A percentile compares a stretch with the other conserved stretches of the same genome.
phyloP scores from a whole-genome alignment of 345 rosid species.

The Gossypium bickii region DNA sequence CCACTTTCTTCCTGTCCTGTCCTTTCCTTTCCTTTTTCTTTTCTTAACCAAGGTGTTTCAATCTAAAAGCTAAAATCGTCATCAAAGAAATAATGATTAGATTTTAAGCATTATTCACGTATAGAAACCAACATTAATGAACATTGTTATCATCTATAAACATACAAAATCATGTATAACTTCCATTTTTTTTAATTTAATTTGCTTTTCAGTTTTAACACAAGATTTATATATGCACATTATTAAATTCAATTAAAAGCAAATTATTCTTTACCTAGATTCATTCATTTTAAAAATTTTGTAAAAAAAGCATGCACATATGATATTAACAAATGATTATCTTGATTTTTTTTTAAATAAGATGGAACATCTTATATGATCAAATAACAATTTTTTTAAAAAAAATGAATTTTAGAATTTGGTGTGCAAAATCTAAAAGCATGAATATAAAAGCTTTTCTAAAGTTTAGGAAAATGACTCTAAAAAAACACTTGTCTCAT shows the following conservation, averaged over 20 bases:
- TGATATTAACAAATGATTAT: too few relatives aligned
- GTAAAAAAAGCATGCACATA: too few relatives aligned
- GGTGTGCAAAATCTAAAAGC: not conserved
- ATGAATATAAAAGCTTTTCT: not conserved
- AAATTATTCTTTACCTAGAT: too few relatives aligned
- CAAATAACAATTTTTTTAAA: too few relatives aligned
- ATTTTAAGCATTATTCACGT: not conserved
- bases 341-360: too few relatives aligned
- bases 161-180: not conserved
- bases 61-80: not conserved
- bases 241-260: too few relatives aligned
- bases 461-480: slow-evolving; percentile 11
- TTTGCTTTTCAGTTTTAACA: too few relatives aligned
- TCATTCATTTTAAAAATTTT: too few relatives aligned
- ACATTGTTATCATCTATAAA: not conserved
- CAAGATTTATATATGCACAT: too few relatives aligned
- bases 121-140: not conserved
- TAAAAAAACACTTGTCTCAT: not conserved
- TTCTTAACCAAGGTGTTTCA: not conserved
- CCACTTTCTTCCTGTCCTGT: not conserved
- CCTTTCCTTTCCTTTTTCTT: not conserved
- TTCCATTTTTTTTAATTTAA: too few relatives aligned
- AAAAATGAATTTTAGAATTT: too few relatives aligned
- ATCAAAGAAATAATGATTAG: not conserved
- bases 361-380: too few relatives aligned